Percentiles rank a stretch among this genome's conserved stretches.
phyloP scores from a whole-genome alignment of 345 rosid genomes.

The Pistacia atlantica region DNA sequence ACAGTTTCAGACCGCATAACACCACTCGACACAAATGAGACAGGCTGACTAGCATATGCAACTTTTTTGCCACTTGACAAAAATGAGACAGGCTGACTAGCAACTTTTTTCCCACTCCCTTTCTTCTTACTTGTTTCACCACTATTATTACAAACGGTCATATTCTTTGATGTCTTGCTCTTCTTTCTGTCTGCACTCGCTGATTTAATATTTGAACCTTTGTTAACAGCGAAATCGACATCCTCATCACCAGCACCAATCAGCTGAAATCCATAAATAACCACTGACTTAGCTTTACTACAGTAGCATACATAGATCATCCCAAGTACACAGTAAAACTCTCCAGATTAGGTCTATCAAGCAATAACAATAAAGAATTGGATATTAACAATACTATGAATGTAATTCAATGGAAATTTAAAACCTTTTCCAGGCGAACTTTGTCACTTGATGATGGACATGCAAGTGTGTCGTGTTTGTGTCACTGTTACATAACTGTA shows the following conservation, averaged over 20 bases:
- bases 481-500: constrained; percentile 75
- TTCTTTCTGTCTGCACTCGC: constrained; percentile 34
- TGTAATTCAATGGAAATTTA: constrained; percentile 1
- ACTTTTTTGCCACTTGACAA: constrained; percentile 53
- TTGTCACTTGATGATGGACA: constrained; percentile 81
- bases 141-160: constrained; percentile 18
- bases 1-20: constrained; percentile 47
- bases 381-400: not conserved
- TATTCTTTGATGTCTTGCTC: constrained; percentile 37
- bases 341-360: not conserved
- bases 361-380: not conserved
- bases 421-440: constrained; percentile 78
- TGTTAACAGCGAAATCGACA: constrained; percentile 51
- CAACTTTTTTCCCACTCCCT: constrained; percentile 42
- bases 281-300: constrained; percentile 24
- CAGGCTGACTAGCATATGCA: constrained; percentile 67
- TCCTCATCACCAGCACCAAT: constrained; percentile 72
- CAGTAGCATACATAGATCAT: not conserved
- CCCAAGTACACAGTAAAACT: constrained; percentile 11
- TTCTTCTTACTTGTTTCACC: constrained; percentile 42
- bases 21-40: too few species aligned
- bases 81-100: constrained; percentile 79
- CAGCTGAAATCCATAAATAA: constrained; percentile 48
- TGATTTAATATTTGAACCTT: constrained; percentile 43
- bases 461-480: constrained; percentile 69